Evolutionary conservation across 768 basidiomycete genomes (phyloP), one percentile per base, ranked within the genome.

Genomic region (Leccinum olivaceopallidum): DNA sequence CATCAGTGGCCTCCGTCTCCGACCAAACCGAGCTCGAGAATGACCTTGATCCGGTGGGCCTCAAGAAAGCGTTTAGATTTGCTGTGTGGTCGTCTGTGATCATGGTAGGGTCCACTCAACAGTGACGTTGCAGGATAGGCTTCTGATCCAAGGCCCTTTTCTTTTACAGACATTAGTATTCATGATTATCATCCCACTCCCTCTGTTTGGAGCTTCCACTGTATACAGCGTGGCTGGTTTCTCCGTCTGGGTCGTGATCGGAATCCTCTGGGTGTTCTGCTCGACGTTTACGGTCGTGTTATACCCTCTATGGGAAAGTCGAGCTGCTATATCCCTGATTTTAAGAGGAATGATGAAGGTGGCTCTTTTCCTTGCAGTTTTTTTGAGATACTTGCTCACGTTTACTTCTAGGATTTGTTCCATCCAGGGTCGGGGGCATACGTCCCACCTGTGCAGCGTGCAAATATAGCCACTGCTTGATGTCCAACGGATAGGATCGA

Each of bases 261-360:
- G 90, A 2, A 87, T 97, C 60, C 77, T 88, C 37, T 97, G 94
- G 94, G 79, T 88, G 22, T 95, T 95, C 75, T 77, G 81, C 55
- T 94, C 92, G 2, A 79, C 86, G 4, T 80, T 88, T 61, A 77
- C 84, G 7, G 91, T 94, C 48, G 92, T 95, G 20, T 24, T 96
- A 14, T 94, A 93, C 67, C 95, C 95, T 20, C 76, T 96, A 5
- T 96, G 81, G 76, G 95, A 98, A 78, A 92, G 90, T 56, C 78
- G 92, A 47, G 77, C 63, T 5, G 92, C 90, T 0, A 69, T 98
- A 51, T 37, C 14, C 6, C 75, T 83, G 71, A 90, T 95, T 53
- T 36, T 62, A 26, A 72, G 70, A 53, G 91, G 92, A 7, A 75
- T 93, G 47, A 63, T 85, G 63, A 91, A 86, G 82, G 91, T 88